phyloP scores from a whole-genome alignment of 2,329 filamentous ascomycete species.

The Aspergillus unguis region DNA sequence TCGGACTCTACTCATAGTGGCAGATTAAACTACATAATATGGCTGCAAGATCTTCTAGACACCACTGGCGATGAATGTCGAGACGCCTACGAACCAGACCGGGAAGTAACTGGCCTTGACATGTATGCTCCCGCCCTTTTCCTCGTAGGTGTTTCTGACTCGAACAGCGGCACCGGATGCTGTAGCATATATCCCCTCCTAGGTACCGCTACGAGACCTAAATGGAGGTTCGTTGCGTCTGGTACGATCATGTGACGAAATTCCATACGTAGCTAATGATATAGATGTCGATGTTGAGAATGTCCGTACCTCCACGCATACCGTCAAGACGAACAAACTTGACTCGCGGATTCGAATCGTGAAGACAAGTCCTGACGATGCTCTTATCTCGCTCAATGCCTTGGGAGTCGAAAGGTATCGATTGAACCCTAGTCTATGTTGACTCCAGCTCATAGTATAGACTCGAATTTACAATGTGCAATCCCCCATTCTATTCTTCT shows the following conservation, averaged over 20 bases:
- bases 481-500: conserved; percentile 90
- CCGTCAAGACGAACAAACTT: conserved; percentile 65
- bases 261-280: background rate
- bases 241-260: conserved; percentile 31
- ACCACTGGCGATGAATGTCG: conserved; percentile 53
- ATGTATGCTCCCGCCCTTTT: conserved; percentile 48
- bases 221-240: conserved; percentile 71
- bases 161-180: conserved; percentile 71
- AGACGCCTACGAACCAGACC: conserved; percentile 52
- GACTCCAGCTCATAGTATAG: conserved; percentile 24
- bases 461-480: conserved; percentile 86
- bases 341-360: conserved; percentile 63
- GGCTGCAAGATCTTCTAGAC: conserved; percentile 79
- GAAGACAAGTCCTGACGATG: conserved; percentile 48
- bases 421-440: conserved; percentile 7
- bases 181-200: conserved; percentile 89
- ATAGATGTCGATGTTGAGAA: conserved; percentile 72
- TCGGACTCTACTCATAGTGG: conserved; percentile 24
- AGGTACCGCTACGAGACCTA: conserved; percentile 63
- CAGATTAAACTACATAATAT: conserved; percentile 84
- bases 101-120: conserved; percentile 68
- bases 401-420: conserved; percentile 25
- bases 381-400: conserved; percentile 63
- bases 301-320: conserved; percentile 62
- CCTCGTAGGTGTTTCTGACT: conserved; percentile 14